Percentiles rank a stretch among this genome's conserved stretches.
These are phyloP conservation scores for Aquilaria agallochum DNA, from an alignment of 441 rosid species.

Conservation along the genomic window DNA sequence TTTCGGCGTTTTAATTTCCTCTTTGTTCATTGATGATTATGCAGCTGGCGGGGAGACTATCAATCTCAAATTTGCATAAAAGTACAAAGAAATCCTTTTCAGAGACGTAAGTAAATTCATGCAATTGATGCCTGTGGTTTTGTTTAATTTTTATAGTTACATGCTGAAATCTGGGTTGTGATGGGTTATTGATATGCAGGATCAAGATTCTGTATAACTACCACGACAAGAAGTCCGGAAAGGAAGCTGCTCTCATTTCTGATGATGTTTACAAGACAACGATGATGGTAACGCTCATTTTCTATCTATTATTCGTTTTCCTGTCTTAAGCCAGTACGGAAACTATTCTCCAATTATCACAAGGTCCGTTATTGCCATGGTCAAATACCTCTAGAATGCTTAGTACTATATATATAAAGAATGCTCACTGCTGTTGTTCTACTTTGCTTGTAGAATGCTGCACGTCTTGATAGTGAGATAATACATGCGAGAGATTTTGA, in stretches of 20 bases:
- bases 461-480: slow-evolving; percentile 58
- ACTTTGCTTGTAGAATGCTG: slow-evolving; percentile 45
- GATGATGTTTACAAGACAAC: slow-evolving; percentile 65
- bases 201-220: slow-evolving; percentile 50
- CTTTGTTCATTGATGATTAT: background rate
- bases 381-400: background rate
- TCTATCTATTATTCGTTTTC: background rate
- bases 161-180: background rate
- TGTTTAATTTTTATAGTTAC: background rate
- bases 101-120: slow-evolving; percentile 1
- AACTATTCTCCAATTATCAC: too few relatives aligned
- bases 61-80: slow-evolving; percentile 17
- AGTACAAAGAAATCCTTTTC: slow-evolving; percentile 9
- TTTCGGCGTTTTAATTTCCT: background rate
- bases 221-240: slow-evolving; percentile 43
- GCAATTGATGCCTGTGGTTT: background rate
- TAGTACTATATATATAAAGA: background rate
- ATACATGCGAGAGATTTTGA: slow-evolving; percentile 70
- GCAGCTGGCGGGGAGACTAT: slow-evolving; percentile 20
- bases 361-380: too few relatives aligned
- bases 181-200: slow-evolving; percentile 27
- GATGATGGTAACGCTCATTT: slow-evolving; percentile 38
- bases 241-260: slow-evolving; percentile 55
- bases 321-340: too few relatives aligned
- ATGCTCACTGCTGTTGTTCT: background rate